A percentile compares a stretch with the other conserved stretches of the same genome.
phyloP scores from a whole-genome alignment of 2,329 filamentous ascomycete species.

The Aspergillus sp. region DNA sequence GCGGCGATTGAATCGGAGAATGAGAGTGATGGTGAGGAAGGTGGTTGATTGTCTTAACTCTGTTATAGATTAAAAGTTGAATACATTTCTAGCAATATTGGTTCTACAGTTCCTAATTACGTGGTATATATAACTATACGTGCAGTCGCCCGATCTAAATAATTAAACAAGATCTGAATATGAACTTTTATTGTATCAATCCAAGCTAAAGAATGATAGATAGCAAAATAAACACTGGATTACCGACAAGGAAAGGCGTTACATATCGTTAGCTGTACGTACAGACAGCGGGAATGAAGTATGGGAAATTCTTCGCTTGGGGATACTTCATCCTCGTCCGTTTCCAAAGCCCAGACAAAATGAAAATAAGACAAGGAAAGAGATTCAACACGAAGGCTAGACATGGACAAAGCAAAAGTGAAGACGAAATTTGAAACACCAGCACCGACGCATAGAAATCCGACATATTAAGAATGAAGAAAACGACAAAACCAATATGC shows the following conservation, averaged over 20 bases:
- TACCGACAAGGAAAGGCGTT: slow-evolving; percentile 11
- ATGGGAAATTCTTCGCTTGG: slow-evolving; percentile 9
- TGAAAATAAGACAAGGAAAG: slow-evolving; percentile 5
- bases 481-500: neutral
- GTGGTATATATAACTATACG: too few species aligned
- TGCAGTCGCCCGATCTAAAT: too few species aligned
- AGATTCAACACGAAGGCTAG: neutral
- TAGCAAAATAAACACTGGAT: slow-evolving; percentile 2
- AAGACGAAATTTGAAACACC: slow-evolving; percentile 12
- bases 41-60: neutral
- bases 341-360: slow-evolving; percentile 5
- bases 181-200: neutral
- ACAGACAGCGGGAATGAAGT: slow-evolving; percentile 11
- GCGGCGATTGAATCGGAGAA: slow-evolving; percentile 30
- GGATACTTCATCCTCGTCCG: slow-evolving; percentile 13
- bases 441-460: slow-evolving; percentile 6
- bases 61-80: slow-evolving; percentile 1
- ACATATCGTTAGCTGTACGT: slow-evolving; percentile 12
- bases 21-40: slow-evolving; percentile 20
- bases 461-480: slow-evolving; percentile 1
- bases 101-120: too few species aligned
- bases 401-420: neutral
- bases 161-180: too few species aligned
- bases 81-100: slow-evolving; percentile 2
- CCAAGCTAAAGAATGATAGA: neutral